Percentiles rank a stretch among this genome's conserved stretches.
Evolutionary conservation across 768 basidiomycete species (phyloP).

Genomic region (Tricholoma matsutake): DNA sequence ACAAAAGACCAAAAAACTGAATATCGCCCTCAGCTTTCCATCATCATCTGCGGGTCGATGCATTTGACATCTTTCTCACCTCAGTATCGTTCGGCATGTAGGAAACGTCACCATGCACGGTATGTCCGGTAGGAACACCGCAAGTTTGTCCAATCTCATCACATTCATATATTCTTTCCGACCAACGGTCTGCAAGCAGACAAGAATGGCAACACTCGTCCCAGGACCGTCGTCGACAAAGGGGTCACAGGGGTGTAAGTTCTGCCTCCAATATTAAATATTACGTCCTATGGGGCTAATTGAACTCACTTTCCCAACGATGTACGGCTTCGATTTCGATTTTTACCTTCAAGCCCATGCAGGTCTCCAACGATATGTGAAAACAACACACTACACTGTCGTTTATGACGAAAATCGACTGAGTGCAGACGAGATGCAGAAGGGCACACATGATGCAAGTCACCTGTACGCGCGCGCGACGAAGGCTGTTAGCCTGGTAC

Average conservation of each 20-base stretch:
- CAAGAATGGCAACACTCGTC: conserved; percentile 70
- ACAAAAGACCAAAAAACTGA: conserved; percentile 37
- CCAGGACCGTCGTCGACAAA: conserved; percentile 79
- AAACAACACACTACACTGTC: conserved; percentile 75
- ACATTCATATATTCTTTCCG: conserved; percentile 50
- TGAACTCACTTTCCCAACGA: too few species aligned
- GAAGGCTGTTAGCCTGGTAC: conserved; percentile 77
- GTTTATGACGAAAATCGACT: conserved; percentile 75
- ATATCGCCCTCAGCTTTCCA: conserved; percentile 64
- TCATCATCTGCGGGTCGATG: conserved; percentile 67
- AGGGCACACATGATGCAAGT: conserved; percentile 63
- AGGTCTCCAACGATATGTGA: conserved; percentile 68
- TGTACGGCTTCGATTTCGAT: conserved; percentile 55
- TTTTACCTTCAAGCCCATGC: conserved; percentile 74
- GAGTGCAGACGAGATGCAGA: conserved; percentile 67
- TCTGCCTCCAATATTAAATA: too few species aligned
- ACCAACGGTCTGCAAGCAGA: conserved; percentile 47
- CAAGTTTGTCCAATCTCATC: background rate
- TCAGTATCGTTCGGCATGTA: conserved; percentile 3
- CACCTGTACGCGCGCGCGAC: conserved; percentile 84
- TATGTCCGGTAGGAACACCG: conserved; percentile 24
- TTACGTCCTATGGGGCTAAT: too few species aligned
- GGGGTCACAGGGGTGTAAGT: conserved; percentile 69
- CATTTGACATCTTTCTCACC: background rate
- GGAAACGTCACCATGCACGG: conserved; percentile 65